Percentiles rank a stretch among this genome's conserved stretches.
phyloP scores from a whole-genome alignment of 768 basidiomycete genomes.

The Mycena crocata region DNA sequence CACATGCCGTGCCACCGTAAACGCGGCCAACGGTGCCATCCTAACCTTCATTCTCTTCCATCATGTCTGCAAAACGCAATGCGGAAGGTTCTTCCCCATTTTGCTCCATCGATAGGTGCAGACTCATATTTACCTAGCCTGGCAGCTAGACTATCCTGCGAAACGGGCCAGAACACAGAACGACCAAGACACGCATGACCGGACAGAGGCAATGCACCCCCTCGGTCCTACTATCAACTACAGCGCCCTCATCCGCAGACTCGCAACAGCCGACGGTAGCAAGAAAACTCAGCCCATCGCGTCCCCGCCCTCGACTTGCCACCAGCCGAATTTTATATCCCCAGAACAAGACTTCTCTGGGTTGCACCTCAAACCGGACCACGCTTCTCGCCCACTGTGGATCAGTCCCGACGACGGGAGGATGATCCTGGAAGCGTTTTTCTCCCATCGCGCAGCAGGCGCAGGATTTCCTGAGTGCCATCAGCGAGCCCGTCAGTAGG shows the following conservation, averaged over 20 bases:
- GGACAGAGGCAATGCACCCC: constrained; percentile 71
- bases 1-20: too few species aligned
- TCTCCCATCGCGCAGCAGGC: constrained; percentile 98
- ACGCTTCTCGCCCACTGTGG: constrained; percentile 95
- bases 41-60: neutral
- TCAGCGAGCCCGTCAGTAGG: constrained; percentile 99
- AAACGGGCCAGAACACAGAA: constrained; percentile 60
- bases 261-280: constrained; percentile 73
- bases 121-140: constrained; percentile 41
- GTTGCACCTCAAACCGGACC: constrained; percentile 90
- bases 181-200: too few species aligned
- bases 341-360: constrained; percentile 88
- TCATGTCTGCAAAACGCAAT: constrained; percentile 55
- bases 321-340: constrained; percentile 81
- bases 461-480: constrained; percentile 97
- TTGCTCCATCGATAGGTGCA: constrained; percentile 57
- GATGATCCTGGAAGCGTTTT: constrained; percentile 97
- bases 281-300: constrained; percentile 58
- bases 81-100: constrained; percentile 48
- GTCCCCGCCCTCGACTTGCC: constrained; percentile 72
- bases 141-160: constrained; percentile 43
- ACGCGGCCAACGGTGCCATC: too few species aligned
- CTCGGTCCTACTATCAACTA: constrained; percentile 86
- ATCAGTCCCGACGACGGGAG: constrained; percentile 92
- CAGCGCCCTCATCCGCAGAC: constrained; percentile 82